Base-by-base conservation (phyloP, 169 alveolate genomes). In the Pseudocohnilembus persalinus region DNA sequence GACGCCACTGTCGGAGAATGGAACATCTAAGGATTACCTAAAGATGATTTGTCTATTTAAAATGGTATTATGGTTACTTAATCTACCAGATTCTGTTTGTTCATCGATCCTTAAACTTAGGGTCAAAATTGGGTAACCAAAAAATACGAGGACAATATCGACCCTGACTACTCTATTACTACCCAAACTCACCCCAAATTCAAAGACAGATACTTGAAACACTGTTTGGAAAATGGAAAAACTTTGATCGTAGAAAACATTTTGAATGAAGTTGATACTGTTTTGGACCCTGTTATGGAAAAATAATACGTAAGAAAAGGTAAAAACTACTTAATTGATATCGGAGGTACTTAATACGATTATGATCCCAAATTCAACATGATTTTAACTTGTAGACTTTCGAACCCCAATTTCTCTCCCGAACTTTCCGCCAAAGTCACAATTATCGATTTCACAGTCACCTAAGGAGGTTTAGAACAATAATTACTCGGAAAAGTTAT, bases 381-480 rank as follows among this genome's bases (percentile, higher is more conserved):
- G 79, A 98, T 92, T 94, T 90, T 98, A 98, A 97, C 99, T 73
- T 97, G 99, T 73, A 95, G 98, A 92, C 97, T 98, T 27, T 98
- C 98, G 31, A 98, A 98, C 77, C 99, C 99, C 35, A 98, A 96
- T 88, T 98, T 97, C 96, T 94, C 99, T 4, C 99, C 99, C 27
- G 99, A 98, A 91, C 94, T 97, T 49, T 98, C 99, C 76, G 99
- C 99, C 74, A 97, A 97, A 90, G 96, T 99, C 68, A 97, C 99
- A 25, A 98, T 98, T 84, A 98, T 98, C 87, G 99, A 98, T 93
- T 98, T 98, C 95, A 97, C 99, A 82, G 99, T 98, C 90, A 98
- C 99, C 74, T 96, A 97, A 85, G 90, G 94, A 31, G 98, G 99
- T 77, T 94, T 98, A 77, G 99, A 97, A 93, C 99, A 98, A 87